Evolutionary conservation across 352 stramenopile species (phyloP).

Genomic region (Pythium aristosporum): DNA sequence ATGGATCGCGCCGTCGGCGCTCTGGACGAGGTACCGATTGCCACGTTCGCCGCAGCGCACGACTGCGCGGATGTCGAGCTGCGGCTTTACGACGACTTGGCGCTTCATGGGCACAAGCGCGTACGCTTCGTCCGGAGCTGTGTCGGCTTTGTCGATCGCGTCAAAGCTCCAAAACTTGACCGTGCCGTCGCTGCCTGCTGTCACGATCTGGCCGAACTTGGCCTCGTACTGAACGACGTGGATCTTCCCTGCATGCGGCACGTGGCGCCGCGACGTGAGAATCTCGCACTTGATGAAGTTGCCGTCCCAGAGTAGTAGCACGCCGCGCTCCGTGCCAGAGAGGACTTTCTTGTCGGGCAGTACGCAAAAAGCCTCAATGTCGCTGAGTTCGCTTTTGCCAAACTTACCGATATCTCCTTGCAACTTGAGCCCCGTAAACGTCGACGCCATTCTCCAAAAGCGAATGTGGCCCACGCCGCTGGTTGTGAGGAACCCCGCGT

Average conservation of each 20-base stretch:
- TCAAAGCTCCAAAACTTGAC: slow-evolving; percentile 91
- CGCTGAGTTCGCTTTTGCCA: slow-evolving; percentile 92
- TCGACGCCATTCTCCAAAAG: slow-evolving; percentile 96
- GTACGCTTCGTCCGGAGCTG: slow-evolving; percentile 74
- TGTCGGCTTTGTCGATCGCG: slow-evolving; percentile 85
- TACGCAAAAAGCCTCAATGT: slow-evolving; percentile 92
- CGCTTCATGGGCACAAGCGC: slow-evolving; percentile 68
- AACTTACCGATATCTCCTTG: slow-evolving; percentile 97
- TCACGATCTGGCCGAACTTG: slow-evolving; percentile 50
- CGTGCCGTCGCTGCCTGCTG: slow-evolving; percentile 78
- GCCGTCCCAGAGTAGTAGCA: slow-evolving; percentile 93
- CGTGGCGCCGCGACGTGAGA: slow-evolving; percentile 55
- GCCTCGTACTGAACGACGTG: slow-evolving; percentile 72
- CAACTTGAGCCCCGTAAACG: slow-evolving; percentile 95
- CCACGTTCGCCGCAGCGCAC: slow-evolving; percentile 35
- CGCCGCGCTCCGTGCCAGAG: slow-evolving; percentile 83
- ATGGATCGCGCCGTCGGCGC: slow-evolving; percentile 52
- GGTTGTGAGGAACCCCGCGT: slow-evolving; percentile 91
- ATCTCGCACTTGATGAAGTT: slow-evolving; percentile 96
- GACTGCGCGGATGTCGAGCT: slow-evolving; percentile 72
- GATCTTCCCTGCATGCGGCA: slow-evolving; percentile 71
- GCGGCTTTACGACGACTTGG: slow-evolving; percentile 49
- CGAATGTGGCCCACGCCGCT: slow-evolving; percentile 93
- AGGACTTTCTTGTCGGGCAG: slow-evolving; percentile 94
- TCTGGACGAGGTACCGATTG: slow-evolving; percentile 60